Conservation (phyloP, 106 monocot genomes). For the Dioscorea zingiberensis region DNA sequence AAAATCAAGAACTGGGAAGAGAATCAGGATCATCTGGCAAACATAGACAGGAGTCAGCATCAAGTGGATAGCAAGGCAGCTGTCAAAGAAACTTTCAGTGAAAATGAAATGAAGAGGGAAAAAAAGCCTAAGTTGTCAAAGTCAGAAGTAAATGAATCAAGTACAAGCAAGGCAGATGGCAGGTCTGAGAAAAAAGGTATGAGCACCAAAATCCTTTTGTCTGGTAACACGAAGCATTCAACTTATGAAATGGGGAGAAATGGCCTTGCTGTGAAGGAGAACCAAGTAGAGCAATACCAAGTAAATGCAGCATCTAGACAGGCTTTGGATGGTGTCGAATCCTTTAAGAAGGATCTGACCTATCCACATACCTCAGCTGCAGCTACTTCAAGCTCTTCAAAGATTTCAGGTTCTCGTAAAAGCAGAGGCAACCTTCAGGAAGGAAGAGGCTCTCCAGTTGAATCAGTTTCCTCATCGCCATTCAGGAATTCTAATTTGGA, state of each 20-base stretch:
- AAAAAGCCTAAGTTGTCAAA: slow-evolving; percentile 27
- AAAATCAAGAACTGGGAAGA: slow-evolving; percentile 6
- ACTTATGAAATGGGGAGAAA: slow-evolving; percentile 1
- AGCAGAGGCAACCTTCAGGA: slow-evolving; percentile 22
- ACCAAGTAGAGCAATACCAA: background rate
- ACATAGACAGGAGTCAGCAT: background rate
- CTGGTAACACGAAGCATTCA: background rate
- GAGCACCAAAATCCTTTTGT: background rate
- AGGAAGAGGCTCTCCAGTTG: slow-evolving; percentile 21
- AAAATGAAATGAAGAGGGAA: slow-evolving; percentile 35
- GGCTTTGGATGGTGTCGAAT: slow-evolving; percentile 7
- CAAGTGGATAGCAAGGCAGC: background rate
- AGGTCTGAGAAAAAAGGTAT: slow-evolving; percentile 10
- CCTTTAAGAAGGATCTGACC: slow-evolving; percentile 12
- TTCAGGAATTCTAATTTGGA: slow-evolving; percentile 6
- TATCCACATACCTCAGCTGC: slow-evolving; percentile 5
- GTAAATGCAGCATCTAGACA: background rate
- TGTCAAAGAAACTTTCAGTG: slow-evolving; percentile 29
- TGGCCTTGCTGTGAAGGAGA: background rate
- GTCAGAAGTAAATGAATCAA: slow-evolving; percentile 14
- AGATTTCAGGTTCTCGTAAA: slow-evolving; percentile 22
- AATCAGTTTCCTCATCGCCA: slow-evolving; percentile 30
- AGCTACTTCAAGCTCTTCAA: slow-evolving; percentile 26
- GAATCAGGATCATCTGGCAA: background rate
- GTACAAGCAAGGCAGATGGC: slow-evolving; percentile 3